These are phyloP conservation scores for Penicillium coffeae DNA, from an alignment of 495 filamentous ascomycete genomes.

Conservation along the genomic window DNA sequence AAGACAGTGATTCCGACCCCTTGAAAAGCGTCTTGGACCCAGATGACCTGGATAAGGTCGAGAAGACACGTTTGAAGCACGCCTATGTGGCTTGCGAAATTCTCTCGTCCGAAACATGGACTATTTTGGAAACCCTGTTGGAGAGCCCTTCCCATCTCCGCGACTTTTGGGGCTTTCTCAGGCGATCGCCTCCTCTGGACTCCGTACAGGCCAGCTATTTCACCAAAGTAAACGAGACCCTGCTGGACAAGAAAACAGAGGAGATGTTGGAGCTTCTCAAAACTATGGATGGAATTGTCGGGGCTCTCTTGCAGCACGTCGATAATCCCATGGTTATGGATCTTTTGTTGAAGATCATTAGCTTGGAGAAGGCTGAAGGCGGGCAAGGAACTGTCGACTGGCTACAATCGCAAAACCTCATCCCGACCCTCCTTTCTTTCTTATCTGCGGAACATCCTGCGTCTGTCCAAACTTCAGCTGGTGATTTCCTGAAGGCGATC, in stretches of 20 bases:
- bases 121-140: slow-evolving; percentile 87
- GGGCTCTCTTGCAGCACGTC: slow-evolving; percentile 86
- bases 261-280: slow-evolving; percentile 91
- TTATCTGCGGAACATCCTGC: slow-evolving; percentile 75
- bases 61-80: slow-evolving; percentile 86
- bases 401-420: slow-evolving; percentile 87
- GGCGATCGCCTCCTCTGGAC: slow-evolving; percentile 74
- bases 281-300: slow-evolving; percentile 72
- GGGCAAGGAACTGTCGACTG: slow-evolving; percentile 96
- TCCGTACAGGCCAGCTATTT: slow-evolving; percentile 95
- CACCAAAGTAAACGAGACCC: slow-evolving; percentile 94
- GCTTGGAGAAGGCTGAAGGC: slow-evolving; percentile 86
- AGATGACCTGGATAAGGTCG: slow-evolving; percentile 67
- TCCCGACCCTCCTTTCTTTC: slow-evolving; percentile 83
- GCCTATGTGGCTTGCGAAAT: slow-evolving; percentile 91
- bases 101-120: slow-evolving; percentile 94
- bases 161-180: slow-evolving; percentile 88
- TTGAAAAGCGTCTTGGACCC: slow-evolving; percentile 46
- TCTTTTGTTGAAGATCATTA: slow-evolving; percentile 93
- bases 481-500: slow-evolving; percentile 97
- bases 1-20: slow-evolving; percentile 40
- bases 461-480: slow-evolving; percentile 91
- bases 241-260: slow-evolving; percentile 95
- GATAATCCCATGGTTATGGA: slow-evolving; percentile 99
- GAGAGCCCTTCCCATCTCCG: slow-evolving; percentile 72